phyloP scores from a whole-genome alignment of 148 eudicot genomes.

The Vaccinium vitisidaea region DNA sequence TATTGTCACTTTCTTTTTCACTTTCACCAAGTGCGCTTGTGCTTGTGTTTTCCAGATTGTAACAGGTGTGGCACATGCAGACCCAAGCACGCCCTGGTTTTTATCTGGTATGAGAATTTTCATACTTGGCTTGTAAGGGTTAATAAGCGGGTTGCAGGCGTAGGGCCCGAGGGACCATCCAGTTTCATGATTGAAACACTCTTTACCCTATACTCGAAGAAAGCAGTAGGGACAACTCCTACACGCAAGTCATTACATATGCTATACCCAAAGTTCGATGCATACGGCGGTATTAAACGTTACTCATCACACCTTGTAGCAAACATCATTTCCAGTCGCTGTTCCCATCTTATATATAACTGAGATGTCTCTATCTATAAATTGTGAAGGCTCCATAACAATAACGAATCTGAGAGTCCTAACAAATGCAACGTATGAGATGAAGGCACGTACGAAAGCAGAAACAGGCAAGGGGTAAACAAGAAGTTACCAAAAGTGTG shows the following conservation, averaged over 20 bases:
- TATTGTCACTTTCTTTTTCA: no score
- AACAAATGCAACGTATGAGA: neutral
- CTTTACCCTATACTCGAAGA: neutral
- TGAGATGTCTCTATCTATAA: neutral
- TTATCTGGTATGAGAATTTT: neutral
- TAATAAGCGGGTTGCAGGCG: neutral
- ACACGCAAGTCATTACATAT: neutral
- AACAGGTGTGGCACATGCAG: no score
- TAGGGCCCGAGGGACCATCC: neutral
- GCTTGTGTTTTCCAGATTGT: no score
- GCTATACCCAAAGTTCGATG: neutral
- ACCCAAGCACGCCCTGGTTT: neutral
- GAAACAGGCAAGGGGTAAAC: neutral
- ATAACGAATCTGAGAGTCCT: neutral
- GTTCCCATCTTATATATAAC: neutral
- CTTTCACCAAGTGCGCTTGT: no score
- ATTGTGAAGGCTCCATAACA: neutral
- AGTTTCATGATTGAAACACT: neutral
- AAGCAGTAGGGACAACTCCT: neutral
- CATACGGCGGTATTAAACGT: neutral
- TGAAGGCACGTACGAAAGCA: neutral
- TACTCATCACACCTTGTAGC: neutral
- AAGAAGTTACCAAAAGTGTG: conserved; percentile 64
- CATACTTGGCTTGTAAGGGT: neutral
- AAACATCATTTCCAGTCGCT: neutral